Percentiles rank a stretch among this genome's conserved stretches.
phyloP scores from a whole-genome alignment of 306 rosid species.

The Mucuna pruriens region DNA sequence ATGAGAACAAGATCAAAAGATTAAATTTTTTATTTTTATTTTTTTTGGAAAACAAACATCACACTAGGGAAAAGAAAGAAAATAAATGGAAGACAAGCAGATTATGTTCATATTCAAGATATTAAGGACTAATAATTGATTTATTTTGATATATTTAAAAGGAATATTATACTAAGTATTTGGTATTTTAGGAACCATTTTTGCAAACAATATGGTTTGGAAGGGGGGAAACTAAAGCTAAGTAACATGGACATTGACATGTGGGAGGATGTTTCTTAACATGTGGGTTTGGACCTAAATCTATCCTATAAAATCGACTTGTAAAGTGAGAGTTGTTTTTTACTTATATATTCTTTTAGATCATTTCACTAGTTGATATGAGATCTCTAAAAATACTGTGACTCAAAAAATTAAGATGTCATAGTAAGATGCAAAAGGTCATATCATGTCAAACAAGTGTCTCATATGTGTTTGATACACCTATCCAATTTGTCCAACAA shows the following conservation, averaged over 20 bases:
- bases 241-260: conserved; percentile 2
- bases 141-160: not conserved
- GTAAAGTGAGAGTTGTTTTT: no score
- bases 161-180: not conserved
- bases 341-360: no score
- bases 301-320: no score
- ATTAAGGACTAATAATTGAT: conserved; percentile 2
- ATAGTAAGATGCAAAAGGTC: not conserved
- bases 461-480: not conserved
- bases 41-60: not conserved
- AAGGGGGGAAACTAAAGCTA: not conserved
- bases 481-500: not conserved
- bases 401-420: not conserved
- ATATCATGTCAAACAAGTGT: not conserved
- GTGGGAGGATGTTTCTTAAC: not conserved
- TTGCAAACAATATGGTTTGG: not conserved
- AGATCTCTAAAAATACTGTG: no score
- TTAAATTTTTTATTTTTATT: no score
- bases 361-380: no score
- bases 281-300: no score
- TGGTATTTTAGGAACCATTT: not conserved
- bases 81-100: conserved; percentile 4
- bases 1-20: not conserved
- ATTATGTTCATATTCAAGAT: not conserved
- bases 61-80: not conserved